phyloP scores from a whole-genome alignment of 2,329 filamentous ascomycete genomes.

The Nigrograna mackinnonii region DNA sequence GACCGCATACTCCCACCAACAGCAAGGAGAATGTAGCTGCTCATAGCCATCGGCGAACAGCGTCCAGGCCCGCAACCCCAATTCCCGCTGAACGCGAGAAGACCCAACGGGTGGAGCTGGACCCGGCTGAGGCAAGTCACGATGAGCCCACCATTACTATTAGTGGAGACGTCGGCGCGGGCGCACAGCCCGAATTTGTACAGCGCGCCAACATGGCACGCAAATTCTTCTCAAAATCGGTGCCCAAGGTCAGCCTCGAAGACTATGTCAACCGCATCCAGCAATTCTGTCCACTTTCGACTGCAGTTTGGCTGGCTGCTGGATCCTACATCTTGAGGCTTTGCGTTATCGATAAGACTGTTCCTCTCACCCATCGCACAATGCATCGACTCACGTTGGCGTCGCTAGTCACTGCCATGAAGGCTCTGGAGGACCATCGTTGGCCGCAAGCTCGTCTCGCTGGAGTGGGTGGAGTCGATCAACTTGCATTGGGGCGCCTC shows the following conservation, averaged over 20 bases:
- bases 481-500: slow-evolving; percentile 76
- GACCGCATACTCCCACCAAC: slow-evolving; percentile 59
- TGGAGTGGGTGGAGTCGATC: slow-evolving; percentile 85
- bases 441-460: slow-evolving; percentile 85
- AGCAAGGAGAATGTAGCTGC: slow-evolving; percentile 30
- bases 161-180: slow-evolving; percentile 54
- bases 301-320: slow-evolving; percentile 88
- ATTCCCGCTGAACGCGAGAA: slow-evolving; percentile 45
- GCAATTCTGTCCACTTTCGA: slow-evolving; percentile 89
- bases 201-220: slow-evolving; percentile 86
- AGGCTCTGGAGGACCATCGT: slow-evolving; percentile 89
- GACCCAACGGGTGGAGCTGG: slow-evolving; percentile 44
- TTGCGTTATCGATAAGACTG: slow-evolving; percentile 71
- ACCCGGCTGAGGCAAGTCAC: slow-evolving; percentile 54
- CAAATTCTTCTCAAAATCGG: slow-evolving; percentile 89
- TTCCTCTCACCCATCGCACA: slow-evolving; percentile 81
- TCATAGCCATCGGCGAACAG: slow-evolving; percentile 36
- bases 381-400: slow-evolving; percentile 85
- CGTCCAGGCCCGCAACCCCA: slow-evolving; percentile 42
- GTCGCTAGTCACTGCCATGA: slow-evolving; percentile 85
- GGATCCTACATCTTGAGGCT: slow-evolving; percentile 86
- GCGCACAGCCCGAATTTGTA: slow-evolving; percentile 72
- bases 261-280: slow-evolving; percentile 88
- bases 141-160: slow-evolving; percentile 51
- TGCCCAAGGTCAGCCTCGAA: slow-evolving; percentile 79